These are phyloP conservation scores for Trametes villosa DNA, from an alignment of 768 basidiomycete species.

Conservation along the genomic window DNA sequence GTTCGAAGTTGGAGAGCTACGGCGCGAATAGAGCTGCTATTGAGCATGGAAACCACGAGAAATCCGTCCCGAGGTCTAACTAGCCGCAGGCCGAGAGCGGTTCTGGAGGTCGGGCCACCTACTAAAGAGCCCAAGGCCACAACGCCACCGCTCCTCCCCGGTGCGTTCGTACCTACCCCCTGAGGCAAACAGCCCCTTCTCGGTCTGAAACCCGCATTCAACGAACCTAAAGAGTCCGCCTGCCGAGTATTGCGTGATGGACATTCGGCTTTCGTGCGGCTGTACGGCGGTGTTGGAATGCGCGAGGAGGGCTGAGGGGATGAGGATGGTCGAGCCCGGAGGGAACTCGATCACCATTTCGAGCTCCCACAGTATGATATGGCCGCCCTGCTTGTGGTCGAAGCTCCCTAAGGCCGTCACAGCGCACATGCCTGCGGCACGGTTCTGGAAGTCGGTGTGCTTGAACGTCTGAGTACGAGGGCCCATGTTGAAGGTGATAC, in stretches of 20 bases:
- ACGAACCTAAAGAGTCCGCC: constrained; percentile 36
- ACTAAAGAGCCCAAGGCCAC: neutral
- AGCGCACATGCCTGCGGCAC: constrained; percentile 38
- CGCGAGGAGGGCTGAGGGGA: constrained; percentile 24
- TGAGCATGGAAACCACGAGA: no score
- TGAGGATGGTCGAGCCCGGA: constrained; percentile 31
- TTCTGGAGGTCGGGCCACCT: neutral
- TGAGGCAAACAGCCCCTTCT: neutral
- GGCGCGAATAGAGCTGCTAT: no score
- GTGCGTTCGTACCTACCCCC: neutral
- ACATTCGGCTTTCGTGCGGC: constrained; percentile 25
- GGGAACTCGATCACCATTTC: constrained; percentile 34
- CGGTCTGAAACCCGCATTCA: constrained; percentile 26
- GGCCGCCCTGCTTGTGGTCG: constrained; percentile 36
- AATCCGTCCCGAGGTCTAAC: no score
- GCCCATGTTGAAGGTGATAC: constrained; percentile 39
- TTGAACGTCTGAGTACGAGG: constrained; percentile 7
- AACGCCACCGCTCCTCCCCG: neutral
- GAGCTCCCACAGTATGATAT: constrained; percentile 38
- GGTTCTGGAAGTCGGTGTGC: constrained; percentile 38
- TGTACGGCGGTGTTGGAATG: constrained; percentile 24
- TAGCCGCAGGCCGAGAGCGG: no score
- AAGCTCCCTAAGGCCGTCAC: constrained; percentile 38
- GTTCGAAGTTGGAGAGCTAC: no score
- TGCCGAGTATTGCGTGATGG: constrained; percentile 37